Percentiles rank a stretch among this genome's conserved stretches.
Conservation (phyloP, 1,284 basidiomycete species). For the Caloboletus inedulis region DNA sequence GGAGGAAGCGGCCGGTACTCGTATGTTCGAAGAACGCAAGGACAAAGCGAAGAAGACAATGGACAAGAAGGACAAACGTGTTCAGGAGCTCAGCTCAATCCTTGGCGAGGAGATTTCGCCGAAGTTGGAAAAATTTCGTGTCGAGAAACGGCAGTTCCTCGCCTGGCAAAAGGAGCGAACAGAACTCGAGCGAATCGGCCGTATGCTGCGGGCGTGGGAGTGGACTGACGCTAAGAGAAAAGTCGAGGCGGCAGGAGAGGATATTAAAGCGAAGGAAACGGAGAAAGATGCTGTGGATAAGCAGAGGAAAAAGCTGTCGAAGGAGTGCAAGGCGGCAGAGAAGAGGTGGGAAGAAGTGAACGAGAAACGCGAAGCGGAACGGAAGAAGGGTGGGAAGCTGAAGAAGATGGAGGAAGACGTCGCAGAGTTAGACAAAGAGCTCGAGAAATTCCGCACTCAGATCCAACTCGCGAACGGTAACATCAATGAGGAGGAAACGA, state of each 20-base stretch:
- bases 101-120: slow-evolving; percentile 92
- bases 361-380: slow-evolving; percentile 62
- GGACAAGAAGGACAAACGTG: slow-evolving; percentile 96
- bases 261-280: slow-evolving; percentile 48
- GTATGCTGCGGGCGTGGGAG: slow-evolving; percentile 86
- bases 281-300: slow-evolving; percentile 48
- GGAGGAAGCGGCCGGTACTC: slow-evolving; percentile 96
- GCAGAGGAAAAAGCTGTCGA: slow-evolving; percentile 50
- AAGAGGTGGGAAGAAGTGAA: slow-evolving; percentile 54
- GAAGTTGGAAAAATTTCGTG: slow-evolving; percentile 88
- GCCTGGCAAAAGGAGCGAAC: slow-evolving; percentile 88
- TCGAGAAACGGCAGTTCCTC: slow-evolving; percentile 88
- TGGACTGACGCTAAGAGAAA: slow-evolving; percentile 65
- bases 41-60: slow-evolving; percentile 98
- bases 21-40: slow-evolving; percentile 99
- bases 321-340: slow-evolving; percentile 50
- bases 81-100: slow-evolving; percentile 82
- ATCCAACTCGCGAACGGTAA: slow-evolving; percentile 79
- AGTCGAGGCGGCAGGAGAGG: slow-evolving; percentile 48
- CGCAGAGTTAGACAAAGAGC: slow-evolving; percentile 74
- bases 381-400: slow-evolving; percentile 73
- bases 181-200: slow-evolving; percentile 87
- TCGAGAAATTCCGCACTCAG: slow-evolving; percentile 88
- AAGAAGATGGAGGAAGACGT: slow-evolving; percentile 77
- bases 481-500: slow-evolving; percentile 78